Evolutionary conservation across 139 green algal species (phyloP).

Genomic region (Ulvella scutata): DNA sequence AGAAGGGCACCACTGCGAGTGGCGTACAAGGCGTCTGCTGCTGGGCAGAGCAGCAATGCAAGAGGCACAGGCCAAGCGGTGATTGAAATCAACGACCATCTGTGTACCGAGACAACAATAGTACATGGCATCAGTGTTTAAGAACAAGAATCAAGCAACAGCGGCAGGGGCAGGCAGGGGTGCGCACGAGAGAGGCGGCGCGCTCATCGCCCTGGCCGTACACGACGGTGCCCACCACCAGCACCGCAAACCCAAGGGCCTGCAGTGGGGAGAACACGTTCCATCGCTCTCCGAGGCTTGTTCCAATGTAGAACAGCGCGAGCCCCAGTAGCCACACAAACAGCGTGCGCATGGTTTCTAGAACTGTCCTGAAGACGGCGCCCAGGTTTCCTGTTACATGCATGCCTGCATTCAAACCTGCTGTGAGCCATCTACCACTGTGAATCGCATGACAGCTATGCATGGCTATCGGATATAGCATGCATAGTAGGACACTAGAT

Average conservation of each 20-base stretch:
- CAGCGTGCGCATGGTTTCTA: constrained; percentile 60
- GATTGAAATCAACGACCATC: no score
- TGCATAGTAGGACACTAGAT: no score
- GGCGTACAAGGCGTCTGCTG: no score
- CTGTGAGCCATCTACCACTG: no score
- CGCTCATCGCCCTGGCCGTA: not conserved
- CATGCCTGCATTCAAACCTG: no score
- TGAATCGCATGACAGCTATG: no score
- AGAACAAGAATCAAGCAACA: no score
- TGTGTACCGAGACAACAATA: no score
- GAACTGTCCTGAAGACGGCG: constrained; percentile 44
- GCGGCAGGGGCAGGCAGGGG: not conserved
- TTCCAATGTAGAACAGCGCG: constrained; percentile 39
- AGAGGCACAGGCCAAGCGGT: no score
- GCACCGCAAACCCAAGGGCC: not conserved
- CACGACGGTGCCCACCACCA: not conserved
- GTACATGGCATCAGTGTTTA: no score
- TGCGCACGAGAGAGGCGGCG: not conserved
- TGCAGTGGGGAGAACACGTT: constrained; percentile 37
- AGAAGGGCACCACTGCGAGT: no score
- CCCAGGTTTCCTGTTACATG: constrained; percentile 42
- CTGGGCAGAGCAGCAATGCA: not conserved
- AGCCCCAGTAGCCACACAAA: constrained; percentile 56
- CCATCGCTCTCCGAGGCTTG: constrained; percentile 38
- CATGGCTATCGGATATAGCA: no score